phyloP scores from a whole-genome alignment of 1,284 basidiomycete species.

The Apiotrichum brassicae region DNA sequence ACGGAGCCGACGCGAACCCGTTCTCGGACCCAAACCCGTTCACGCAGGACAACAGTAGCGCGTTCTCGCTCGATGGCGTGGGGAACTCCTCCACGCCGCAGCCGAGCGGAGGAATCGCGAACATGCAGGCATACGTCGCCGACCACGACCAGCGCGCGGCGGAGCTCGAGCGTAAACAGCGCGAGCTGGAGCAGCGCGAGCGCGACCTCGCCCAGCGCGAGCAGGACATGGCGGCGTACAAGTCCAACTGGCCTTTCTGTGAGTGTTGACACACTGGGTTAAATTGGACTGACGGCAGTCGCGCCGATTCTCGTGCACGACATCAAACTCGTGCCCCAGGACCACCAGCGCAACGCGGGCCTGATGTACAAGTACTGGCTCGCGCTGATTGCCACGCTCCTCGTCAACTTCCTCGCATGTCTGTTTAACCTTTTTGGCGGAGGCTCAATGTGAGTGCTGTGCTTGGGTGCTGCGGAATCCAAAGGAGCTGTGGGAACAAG shows the following conservation, averaged over 20 bases:
- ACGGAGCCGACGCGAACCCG: constrained; percentile 30
- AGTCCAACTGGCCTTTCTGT: constrained; percentile 47
- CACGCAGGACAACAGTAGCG: constrained; percentile 33
- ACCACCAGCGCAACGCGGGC: constrained; percentile 68
- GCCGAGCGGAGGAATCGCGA: constrained; percentile 15
- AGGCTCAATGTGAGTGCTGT: constrained; percentile 2
- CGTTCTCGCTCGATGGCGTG: constrained; percentile 32
- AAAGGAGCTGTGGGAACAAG: too few relatives aligned
- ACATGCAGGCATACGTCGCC: constrained; percentile 18
- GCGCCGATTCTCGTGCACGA: constrained; percentile 91
- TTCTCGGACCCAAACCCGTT: constrained; percentile 38
- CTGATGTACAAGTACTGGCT: constrained; percentile 85
- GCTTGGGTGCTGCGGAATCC: too few relatives aligned
- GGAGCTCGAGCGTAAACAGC: constrained; percentile 34
- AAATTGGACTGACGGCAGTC: too few relatives aligned
- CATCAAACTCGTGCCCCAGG: constrained; percentile 80
- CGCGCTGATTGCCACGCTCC: constrained; percentile 65
- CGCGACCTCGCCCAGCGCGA: constrained; percentile 26
- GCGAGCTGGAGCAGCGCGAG: constrained; percentile 33
- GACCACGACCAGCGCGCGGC: constrained; percentile 19
- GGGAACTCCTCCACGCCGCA: constrained; percentile 8
- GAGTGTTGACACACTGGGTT: constrained; percentile 19
- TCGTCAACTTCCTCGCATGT: constrained; percentile 86
- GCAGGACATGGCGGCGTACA: constrained; percentile 27
- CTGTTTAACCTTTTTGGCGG: constrained; percentile 77